phyloP scores from a whole-genome alignment of 2,329 filamentous ascomycete genomes.

The Ceratocystis ficicola region DNA sequence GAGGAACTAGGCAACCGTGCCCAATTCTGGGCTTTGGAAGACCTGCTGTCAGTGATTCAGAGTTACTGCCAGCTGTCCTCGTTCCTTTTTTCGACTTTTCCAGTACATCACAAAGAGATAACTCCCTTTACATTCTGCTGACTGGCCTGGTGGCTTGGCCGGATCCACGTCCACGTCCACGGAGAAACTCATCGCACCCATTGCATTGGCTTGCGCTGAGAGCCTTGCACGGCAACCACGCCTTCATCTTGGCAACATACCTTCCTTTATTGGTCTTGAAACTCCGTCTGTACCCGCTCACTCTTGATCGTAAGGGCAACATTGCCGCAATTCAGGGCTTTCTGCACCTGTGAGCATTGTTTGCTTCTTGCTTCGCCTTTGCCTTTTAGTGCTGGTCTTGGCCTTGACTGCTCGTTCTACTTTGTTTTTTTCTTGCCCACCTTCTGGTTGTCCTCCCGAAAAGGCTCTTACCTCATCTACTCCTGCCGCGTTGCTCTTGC shows the following conservation, averaged over 20 bases:
- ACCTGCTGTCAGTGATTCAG: constrained; percentile 23
- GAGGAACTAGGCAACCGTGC: constrained; percentile 18
- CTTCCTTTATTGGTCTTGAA: background rate
- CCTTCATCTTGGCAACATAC: background rate
- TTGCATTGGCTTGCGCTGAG: background rate
- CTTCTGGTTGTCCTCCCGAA: background rate
- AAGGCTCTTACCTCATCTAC: background rate
- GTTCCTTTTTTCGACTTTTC: constrained; percentile 21
- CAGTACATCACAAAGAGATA: constrained; percentile 15
- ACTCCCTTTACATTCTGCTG: background rate
- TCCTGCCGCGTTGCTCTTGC: background rate
- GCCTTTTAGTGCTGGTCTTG: background rate
- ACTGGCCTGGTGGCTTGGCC: background rate
- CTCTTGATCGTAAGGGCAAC: background rate
- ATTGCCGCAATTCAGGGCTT: background rate
- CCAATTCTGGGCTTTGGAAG: constrained; percentile 16
- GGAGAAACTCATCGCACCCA: background rate
- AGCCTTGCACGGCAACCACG: background rate
- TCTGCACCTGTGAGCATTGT: background rate
- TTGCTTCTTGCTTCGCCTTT: background rate
- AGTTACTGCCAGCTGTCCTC: constrained; percentile 21
- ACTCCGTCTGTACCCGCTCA: background rate
- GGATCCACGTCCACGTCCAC: background rate
- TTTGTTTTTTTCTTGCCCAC: constrained; percentile 12
- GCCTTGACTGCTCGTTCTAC: background rate